Base-by-base conservation (phyloP, 306 rosid genomes). In the Trifolium dubium region DNA sequence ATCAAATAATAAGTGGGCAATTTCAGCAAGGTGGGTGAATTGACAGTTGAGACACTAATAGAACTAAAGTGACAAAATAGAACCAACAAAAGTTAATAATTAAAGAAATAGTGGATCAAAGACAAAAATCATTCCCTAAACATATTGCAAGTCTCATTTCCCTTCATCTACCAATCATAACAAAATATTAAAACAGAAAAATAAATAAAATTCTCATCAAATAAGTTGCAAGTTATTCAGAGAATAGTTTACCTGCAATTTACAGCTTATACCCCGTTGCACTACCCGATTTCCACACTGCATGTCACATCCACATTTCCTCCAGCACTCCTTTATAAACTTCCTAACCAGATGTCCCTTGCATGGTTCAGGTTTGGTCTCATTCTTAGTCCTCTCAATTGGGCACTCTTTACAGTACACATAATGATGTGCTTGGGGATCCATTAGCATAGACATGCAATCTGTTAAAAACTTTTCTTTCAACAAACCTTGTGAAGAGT, bases 321-420 rank as follows among this genome's bases (percentile, higher is more conserved):
- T 84, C 98, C 98, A 93, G 83, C 98, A 93, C 84, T 93, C 98
- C 81, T 93, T 93, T 40, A 93, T 89, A 62, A 93, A 93, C 82
- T 82, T 88, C 75, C 88, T 82, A 66, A 86, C 79, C 74, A 82
- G 62, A 78, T 93, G 98, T 23, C 98, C 98, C 77, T 88, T 88
- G 86, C 97, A 93, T 43, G 54, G 65, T 77, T 88, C 98, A 2
- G 87, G 82, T 66, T 15, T 58, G 71, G 4, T 5, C 34, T 80
- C 88, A 73, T 85, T 82, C 83, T 84, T 89, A 43, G 76, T 34
- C 85, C 89, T 89, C 82, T 89, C 96, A 43, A 71, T 12, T 31
- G 97, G 98, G 62, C 98, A 93, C 41, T 84, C 91, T 75, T 84
- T 78, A 76, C 98, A 93, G 73, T 78, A 88, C 65, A 91, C 79